Percentiles rank a stretch among this genome's conserved stretches.
Conservation (phyloP, 2,329 filamentous ascomycete species). For the Trichoderma gracile region DNA sequence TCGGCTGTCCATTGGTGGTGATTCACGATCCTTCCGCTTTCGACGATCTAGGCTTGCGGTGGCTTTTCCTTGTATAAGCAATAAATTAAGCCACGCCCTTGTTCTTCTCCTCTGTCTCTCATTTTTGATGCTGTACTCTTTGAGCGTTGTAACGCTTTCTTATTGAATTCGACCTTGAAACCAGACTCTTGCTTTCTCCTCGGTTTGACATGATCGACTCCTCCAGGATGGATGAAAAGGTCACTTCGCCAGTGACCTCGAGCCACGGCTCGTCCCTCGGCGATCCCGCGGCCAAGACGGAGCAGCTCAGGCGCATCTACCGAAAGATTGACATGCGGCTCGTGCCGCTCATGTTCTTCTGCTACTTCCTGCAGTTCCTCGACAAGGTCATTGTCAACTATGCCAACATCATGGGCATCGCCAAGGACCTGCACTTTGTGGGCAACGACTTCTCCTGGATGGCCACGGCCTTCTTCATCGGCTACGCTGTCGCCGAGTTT, state of each 20-base stretch:
- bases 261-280: constrained; percentile 9
- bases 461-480: constrained; percentile 37
- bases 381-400: constrained; percentile 37
- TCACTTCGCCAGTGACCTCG: constrained; percentile 8
- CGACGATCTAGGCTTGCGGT: background rate
- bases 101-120: background rate
- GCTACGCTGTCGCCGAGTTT: constrained; percentile 36
- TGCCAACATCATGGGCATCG: constrained; percentile 37
- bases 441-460: constrained; percentile 39
- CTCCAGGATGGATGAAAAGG: constrained; percentile 12
- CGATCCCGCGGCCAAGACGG: constrained; percentile 3
- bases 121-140: background rate
- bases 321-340: constrained; percentile 34
- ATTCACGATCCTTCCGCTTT: constrained; percentile 7
- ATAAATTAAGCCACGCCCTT: constrained; percentile 6
- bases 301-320: constrained; percentile 27
- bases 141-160: constrained; percentile 1
- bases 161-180: constrained; percentile 7
- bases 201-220: background rate
- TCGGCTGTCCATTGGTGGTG: constrained; percentile 1
- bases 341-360: constrained; percentile 34
- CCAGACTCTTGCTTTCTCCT: too few species aligned
- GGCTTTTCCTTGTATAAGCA: background rate
- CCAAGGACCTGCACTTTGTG: constrained; percentile 34
- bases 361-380: constrained; percentile 35